Evolutionary conservation across 1,284 basidiomycete species (phyloP), one percentile per base, ranked within the genome.

Genomic region (Kwoniella shivajii): DNA sequence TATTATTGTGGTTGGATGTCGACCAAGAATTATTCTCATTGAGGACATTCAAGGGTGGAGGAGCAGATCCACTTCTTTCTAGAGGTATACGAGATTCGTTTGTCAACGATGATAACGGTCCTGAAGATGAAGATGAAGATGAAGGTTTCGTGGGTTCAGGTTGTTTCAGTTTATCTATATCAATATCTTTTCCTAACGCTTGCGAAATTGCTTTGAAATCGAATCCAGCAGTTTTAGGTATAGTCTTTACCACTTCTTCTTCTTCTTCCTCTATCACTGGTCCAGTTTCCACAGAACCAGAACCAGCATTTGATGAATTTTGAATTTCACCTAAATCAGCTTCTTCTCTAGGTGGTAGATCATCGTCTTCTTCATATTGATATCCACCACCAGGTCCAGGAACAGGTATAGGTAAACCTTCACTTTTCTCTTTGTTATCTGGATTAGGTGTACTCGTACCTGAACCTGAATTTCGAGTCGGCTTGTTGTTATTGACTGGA

Each of bases 161-260:
- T 24, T 62, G 57, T 27, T 52, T 43, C 4, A 73, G 52, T 22
- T 61, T 66, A n/a, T 73, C 65, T 24, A 77, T 57, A 48, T 79
- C 72, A 38, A 79, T 73, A 18, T 79, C 74, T 61, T 78, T 79
- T 49, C 78, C 78, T 9, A 79, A 60, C 33, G 72, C 77, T 36
- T 67, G 59, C 7, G 75, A 76, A 45, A 79, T 79, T 18, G 77
- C 77, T 7, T 56, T 56, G 52, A 79, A 79, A 60, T 79, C 78
- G 57, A 79, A 79, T 13, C 78, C 78, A 33, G 77, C 76, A 4
- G 71, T 78, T 37, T 65, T 66, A 0, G 76, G 68, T 3, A 78
- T 77, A 13, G 61, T 62, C 30, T 58, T 55, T 11, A 74, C 29
- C 0, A 60, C 68, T 20, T 57, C 60, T 29, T 69, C 68, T 39